A percentile compares a stretch with the other conserved stretches of the same genome.
Evolutionary conservation across 2,329 filamentous ascomycete species (phyloP).

Genomic region (Epichloe glyceriae): DNA sequence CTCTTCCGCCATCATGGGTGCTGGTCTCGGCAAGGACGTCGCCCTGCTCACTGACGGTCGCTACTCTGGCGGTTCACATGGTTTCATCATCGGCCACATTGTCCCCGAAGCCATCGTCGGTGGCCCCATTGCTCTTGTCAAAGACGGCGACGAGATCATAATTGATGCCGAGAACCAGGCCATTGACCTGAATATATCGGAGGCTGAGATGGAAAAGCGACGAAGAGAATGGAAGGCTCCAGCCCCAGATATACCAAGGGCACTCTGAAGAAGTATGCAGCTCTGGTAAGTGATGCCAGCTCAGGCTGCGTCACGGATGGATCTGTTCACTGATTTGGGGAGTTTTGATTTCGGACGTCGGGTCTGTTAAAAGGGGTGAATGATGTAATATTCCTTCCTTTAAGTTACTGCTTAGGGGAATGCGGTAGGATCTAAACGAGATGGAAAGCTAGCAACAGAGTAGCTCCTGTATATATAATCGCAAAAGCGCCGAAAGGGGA

Average conservation of each 20-base stretch:
- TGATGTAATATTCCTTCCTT: neutral
- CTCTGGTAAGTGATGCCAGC: constrained; percentile 44
- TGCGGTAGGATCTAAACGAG: neutral
- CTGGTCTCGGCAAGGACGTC: constrained; percentile 63
- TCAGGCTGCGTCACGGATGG: constrained; percentile 46
- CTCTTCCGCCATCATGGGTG: constrained; percentile 85
- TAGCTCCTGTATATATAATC: neutral
- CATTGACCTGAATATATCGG: constrained; percentile 53
- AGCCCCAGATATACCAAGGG: constrained; percentile 44
- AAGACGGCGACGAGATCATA: constrained; percentile 65
- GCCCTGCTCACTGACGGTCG: constrained; percentile 63
- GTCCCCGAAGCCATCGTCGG: constrained; percentile 79
- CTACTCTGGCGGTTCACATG: constrained; percentile 72
- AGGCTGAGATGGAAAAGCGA: constrained; percentile 48
- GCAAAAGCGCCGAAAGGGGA: neutral
- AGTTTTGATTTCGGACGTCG: neutral
- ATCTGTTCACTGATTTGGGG: constrained; percentile 8
- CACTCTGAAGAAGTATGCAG: constrained; percentile 58
- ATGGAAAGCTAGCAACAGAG: neutral
- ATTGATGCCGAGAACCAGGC: constrained; percentile 69
- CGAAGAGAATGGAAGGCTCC: constrained; percentile 50
- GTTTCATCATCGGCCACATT: constrained; percentile 78
- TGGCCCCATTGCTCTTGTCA: constrained; percentile 71
- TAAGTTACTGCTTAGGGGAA: neutral
- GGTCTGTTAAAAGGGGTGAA: neutral